A percentile compares a stretch with the other conserved stretches of the same genome.
Evolutionary conservation across 2,329 filamentous ascomycete genomes (phyloP).

Genomic region (Emericellopsis atlantica): DNA sequence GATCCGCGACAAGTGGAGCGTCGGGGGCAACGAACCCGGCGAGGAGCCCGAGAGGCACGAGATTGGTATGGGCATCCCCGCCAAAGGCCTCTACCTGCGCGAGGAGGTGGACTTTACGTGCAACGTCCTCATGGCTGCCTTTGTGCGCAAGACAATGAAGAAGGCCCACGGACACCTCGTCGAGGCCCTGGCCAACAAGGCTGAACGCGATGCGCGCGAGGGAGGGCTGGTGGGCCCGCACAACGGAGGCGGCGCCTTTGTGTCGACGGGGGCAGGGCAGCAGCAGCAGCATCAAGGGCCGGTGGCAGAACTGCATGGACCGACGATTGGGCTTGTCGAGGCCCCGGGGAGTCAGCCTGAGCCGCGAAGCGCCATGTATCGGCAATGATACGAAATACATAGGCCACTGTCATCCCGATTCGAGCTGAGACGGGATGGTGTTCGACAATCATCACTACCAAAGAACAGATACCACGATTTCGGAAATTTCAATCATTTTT

Average conservation of each 20-base stretch:
- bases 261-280: background rate
- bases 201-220: background rate
- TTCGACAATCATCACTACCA: too few species aligned
- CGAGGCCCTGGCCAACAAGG: conserved; percentile 17
- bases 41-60: conserved; percentile 55
- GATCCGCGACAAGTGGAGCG: conserved; percentile 64
- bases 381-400: too few species aligned
- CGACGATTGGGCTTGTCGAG: too few species aligned
- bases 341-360: too few species aligned
- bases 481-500: too few species aligned
- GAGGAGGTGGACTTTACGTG: conserved; percentile 76
- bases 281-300: too few species aligned
- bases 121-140: conserved; percentile 61
- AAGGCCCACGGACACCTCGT: conserved; percentile 63
- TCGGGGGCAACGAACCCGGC: conserved; percentile 59
- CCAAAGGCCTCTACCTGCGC: conserved; percentile 63
- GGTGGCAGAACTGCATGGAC: too few species aligned
- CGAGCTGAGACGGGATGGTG: too few species aligned
- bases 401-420: too few species aligned
- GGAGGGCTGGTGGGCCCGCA: background rate
- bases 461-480: too few species aligned
- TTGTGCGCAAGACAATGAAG: conserved; percentile 74
- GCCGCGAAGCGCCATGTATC: too few species aligned
- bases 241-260: background rate
- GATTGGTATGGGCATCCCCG: conserved; percentile 51